Evolutionary conservation across 1,284 basidiomycete genomes (phyloP).

Genomic region (Fomitopsis betulina): DNA sequence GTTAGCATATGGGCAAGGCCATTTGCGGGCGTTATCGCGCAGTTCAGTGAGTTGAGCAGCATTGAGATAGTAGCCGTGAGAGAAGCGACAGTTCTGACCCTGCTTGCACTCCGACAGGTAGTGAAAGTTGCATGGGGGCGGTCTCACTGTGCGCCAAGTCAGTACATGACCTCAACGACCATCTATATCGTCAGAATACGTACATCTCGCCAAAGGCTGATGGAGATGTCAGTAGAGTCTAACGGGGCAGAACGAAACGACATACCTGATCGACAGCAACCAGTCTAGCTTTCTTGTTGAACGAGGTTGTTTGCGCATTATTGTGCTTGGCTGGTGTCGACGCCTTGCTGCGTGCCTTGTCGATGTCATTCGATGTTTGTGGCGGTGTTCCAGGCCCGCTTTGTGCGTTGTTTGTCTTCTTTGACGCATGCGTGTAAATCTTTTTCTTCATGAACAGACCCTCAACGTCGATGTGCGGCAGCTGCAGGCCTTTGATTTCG

Average conservation of each 20-base stretch:
- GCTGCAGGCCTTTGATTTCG: conserved; percentile 39
- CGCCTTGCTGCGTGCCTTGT: conserved; percentile 17
- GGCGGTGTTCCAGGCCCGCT: conserved; percentile 8
- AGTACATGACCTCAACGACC: neutral
- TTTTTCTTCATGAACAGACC: conserved; percentile 46
- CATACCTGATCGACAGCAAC: neutral
- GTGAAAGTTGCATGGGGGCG: conserved; percentile 38
- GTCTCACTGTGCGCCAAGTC: conserved; percentile 27
- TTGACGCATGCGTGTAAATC: conserved; percentile 24
- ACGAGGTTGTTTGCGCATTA: conserved; percentile 9
- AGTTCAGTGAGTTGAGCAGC: conserved; percentile 31
- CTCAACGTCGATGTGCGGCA: conserved; percentile 39
- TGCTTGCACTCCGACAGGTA: conserved; percentile 35
- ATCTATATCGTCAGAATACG: conserved; percentile 6
- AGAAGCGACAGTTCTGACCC: conserved; percentile 34
- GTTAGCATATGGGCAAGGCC: conserved; percentile 33
- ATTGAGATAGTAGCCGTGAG: conserved; percentile 34
- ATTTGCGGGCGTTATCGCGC: conserved; percentile 34
- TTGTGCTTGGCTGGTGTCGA: conserved; percentile 8
- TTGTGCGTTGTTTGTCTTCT: conserved; percentile 17
- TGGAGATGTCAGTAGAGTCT: neutral
- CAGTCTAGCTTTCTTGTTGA: conserved; percentile 7
- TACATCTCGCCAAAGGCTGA: conserved; percentile 31
- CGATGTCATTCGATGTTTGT: conserved; percentile 21
- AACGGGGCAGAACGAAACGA: neutral